Percentiles rank a stretch among this genome's conserved stretches.
phyloP scores from a whole-genome alignment of 2,329 filamentous ascomycete species.

The Pseudocercospora musae region DNA sequence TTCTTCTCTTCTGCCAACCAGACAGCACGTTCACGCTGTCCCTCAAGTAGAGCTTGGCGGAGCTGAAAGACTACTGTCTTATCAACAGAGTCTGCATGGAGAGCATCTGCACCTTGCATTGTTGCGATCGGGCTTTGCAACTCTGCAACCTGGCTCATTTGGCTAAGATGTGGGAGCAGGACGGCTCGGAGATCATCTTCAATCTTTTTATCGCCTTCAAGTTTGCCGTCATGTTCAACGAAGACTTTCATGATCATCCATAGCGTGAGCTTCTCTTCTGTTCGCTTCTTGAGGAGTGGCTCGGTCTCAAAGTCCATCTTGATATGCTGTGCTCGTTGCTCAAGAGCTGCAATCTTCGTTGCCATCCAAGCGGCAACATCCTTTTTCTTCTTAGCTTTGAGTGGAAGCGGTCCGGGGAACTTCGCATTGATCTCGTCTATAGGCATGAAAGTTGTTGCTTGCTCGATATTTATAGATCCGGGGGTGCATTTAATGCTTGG shows the following conservation, averaged over 20 bases:
- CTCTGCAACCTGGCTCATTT: constrained; percentile 36
- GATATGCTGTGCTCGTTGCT: constrained; percentile 49
- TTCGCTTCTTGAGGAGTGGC: constrained; percentile 64
- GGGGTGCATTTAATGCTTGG: constrained; percentile 79
- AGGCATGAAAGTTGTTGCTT: constrained; percentile 69
- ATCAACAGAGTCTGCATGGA: constrained; percentile 64
- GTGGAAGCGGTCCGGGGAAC: constrained; percentile 85
- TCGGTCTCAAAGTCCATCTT: constrained; percentile 51
- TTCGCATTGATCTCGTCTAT: constrained; percentile 69
- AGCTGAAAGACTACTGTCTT: constrained; percentile 67
- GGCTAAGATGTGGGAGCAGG: constrained; percentile 59
- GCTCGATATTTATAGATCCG: constrained; percentile 76
- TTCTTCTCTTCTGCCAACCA: constrained; percentile 92
- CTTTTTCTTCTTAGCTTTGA: constrained; percentile 96
- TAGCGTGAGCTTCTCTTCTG: constrained; percentile 74
- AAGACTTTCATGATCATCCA: constrained; percentile 83
- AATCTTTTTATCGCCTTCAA: constrained; percentile 70
- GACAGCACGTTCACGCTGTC: constrained; percentile 84
- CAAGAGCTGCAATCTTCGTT: constrained; percentile 69
- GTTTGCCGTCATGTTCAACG: constrained; percentile 77
- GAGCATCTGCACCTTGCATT: constrained; percentile 19
- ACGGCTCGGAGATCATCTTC: constrained; percentile 73
- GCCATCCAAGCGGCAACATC: constrained; percentile 79
- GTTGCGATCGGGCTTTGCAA: constrained; percentile 30
- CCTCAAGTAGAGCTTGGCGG: constrained; percentile 68